phyloP scores from a whole-genome alignment of 139 green algal species.

The Zygnema cylindricum region DNA sequence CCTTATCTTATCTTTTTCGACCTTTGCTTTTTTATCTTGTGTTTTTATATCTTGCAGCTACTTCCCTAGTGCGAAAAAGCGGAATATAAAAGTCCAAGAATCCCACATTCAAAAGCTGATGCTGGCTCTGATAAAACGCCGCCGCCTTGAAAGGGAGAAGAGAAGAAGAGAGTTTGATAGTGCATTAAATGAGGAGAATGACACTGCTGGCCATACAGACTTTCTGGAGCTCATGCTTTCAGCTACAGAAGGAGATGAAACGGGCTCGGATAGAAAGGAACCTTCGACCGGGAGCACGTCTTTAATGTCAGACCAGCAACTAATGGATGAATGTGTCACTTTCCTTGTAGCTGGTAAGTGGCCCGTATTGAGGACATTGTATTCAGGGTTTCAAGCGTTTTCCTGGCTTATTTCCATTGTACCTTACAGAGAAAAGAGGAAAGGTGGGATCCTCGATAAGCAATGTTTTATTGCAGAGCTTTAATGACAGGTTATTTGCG shows the following conservation, averaged over 20 bases:
- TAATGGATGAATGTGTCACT: conserved; percentile 53
- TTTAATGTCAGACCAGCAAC: conserved; percentile 34
- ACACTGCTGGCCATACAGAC: background rate
- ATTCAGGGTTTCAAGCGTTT: background rate
- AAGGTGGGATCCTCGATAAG: no score
- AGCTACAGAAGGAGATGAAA: background rate
- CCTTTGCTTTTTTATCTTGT: background rate
- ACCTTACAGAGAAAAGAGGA: no score
- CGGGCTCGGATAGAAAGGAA: background rate
- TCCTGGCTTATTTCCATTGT: no score
- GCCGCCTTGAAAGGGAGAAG: background rate
- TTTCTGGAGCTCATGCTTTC: background rate
- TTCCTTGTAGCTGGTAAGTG: conserved; percentile 45
- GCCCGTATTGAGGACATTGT: background rate
- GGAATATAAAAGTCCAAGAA: background rate
- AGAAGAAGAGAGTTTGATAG: no score
- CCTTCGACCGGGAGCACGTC: background rate
- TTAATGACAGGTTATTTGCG: no score
- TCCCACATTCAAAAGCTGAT: background rate
- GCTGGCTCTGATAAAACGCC: background rate
- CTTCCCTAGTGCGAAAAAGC: background rate
- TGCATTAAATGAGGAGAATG: background rate
- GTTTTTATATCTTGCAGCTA: background rate
- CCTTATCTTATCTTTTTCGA: no score
- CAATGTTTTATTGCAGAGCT: no score